Conservation (phyloP, 1,139 yeast genomes). For the Debaryomyces nepalensis region DNA sequence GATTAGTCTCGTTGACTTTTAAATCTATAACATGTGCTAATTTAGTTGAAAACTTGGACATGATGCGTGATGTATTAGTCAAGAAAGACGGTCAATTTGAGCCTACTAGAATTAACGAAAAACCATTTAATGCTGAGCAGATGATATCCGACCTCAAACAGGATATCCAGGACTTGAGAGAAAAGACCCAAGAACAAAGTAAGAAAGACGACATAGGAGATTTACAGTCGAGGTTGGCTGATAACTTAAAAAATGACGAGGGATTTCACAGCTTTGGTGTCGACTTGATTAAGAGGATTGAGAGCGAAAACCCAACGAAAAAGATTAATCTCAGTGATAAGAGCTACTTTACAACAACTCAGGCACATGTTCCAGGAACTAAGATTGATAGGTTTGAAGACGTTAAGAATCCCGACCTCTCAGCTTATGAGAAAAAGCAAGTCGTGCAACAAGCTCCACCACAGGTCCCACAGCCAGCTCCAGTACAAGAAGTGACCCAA, state of each 20-base stretch:
- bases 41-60: conserved; percentile 43
- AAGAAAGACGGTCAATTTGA: conserved; percentile 18
- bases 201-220: conserved; percentile 4
- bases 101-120: conserved; percentile 28
- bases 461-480: conserved; percentile 1
- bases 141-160: conserved; percentile 23
- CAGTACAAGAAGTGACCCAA: not conserved
- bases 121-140: conserved; percentile 23
- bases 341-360: conserved; percentile 15
- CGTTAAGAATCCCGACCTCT: conserved; percentile 29
- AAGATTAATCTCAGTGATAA: conserved; percentile 20
- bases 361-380: conserved; percentile 11
- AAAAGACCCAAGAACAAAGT: conserved; percentile 1
- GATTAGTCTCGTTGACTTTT: conserved; percentile 48
- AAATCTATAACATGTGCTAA: conserved; percentile 46
- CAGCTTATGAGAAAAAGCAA: conserved; percentile 8
- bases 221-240: conserved; percentile 13
- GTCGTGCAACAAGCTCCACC: not conserved
- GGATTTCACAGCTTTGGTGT: conserved; percentile 16
- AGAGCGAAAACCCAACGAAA: conserved; percentile 21
- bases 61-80: conserved; percentile 30
- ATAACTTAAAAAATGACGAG: conserved; percentile 15
- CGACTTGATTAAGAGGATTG: conserved; percentile 22
- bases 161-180: conserved; percentile 24
- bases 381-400: conserved; percentile 29